Evolutionary conservation across 179 eudicot species (phyloP), one percentile per base, ranked within the genome.

Genomic region (Silene coronaria): DNA sequence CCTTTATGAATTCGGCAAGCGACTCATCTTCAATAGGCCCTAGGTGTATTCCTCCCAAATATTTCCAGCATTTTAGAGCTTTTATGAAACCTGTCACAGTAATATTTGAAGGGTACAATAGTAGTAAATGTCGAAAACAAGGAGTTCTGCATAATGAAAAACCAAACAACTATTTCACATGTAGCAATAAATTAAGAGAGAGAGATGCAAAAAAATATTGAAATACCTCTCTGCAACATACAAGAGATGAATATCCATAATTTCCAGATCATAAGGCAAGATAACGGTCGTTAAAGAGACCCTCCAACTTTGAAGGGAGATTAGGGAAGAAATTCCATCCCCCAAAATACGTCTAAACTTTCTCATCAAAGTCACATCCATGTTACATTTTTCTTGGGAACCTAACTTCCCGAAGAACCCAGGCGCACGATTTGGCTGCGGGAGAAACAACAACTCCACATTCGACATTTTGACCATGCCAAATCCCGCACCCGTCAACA

Each of bases 231-330:
- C 55, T 19, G 72, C 53, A 42, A 68, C 12, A 16, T 36, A 68
- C 4, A 68, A 13, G 22, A 68, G 72, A 22, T 68, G 72, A 6
- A 5, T 12, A 68, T 68, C 72, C 19, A 14, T 8, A 38, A 68
- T 38, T n/a, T 68, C 55, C 27, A 68, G 24, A 36, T 68, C 53
- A 36, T 38, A 36, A 10, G 72, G 72, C 53, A 68, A 19, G 28
- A 68, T 68, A 36, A 68, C 36, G 28, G 72, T 21, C 72, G 19
- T 22, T 17, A 68, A 17, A 12, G 27, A 36, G 53, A 36, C 11
- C 23, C 72, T 36, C 72, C 72, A 68, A 7, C 53, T 42, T 36
- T 14, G 14, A 22, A 68, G 2, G 55, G 51, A 42, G 12, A 9
- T 5, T 2, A 14, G 2, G 13, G 1, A 17, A 42, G 13, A 0